Evolutionary conservation across 106 monocot genomes (phyloP).

Genomic region (Phalaenopsis equestris): DNA sequence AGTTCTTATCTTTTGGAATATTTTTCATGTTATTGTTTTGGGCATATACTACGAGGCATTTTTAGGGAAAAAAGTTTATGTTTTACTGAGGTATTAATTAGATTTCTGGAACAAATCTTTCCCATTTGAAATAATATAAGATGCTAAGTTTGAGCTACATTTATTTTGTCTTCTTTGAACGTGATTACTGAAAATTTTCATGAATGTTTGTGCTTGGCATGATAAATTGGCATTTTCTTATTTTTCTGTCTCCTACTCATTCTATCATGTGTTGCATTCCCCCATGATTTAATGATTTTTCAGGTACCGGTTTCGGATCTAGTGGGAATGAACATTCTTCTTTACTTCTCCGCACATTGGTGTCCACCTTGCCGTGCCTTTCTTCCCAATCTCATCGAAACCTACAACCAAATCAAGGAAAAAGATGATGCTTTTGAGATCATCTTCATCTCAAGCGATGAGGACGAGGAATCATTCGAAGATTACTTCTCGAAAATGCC

Average conservation of each 20-base stretch:
- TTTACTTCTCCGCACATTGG: conserved; percentile 85
- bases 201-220: not conserved
- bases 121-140: not conserved
- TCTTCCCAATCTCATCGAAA: conserved; percentile 35
- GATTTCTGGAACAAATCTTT: not conserved
- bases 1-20: not conserved
- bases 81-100: not conserved
- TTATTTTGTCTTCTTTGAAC: not conserved
- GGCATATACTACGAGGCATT: not conserved
- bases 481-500: conserved; percentile 56
- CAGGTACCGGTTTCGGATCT: conserved; percentile 59
- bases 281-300: not conserved
- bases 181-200: not conserved
- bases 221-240: not conserved
- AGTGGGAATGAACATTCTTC: conserved; percentile 61
- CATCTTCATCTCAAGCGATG: conserved; percentile 53
- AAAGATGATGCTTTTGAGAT: conserved; percentile 42
- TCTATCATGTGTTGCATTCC: not conserved
- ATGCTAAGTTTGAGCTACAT: not conserved
- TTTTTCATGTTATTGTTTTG: not conserved
- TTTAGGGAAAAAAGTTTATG: not conserved
- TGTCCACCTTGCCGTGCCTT: conserved; percentile 54
- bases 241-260: not conserved
- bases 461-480: conserved; percentile 40
- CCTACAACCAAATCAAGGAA: conserved; percentile 55